Evolutionary conservation across 116 monocot genomes (phyloP), one percentile per base, ranked within the genome.

Genomic region (Trichopus zeylanicus): DNA sequence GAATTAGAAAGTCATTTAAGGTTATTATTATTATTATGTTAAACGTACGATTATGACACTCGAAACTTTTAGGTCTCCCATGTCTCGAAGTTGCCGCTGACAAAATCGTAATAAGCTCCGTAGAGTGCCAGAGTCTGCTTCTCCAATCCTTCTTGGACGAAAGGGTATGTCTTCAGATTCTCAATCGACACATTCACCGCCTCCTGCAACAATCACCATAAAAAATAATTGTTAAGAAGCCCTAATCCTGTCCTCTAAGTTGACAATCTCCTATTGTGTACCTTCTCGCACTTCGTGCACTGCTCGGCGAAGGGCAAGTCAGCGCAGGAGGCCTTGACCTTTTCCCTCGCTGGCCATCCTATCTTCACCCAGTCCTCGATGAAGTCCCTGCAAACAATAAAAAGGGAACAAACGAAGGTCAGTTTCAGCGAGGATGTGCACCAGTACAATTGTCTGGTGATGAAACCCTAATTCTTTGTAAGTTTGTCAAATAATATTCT

Each of bases 341-440:
- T 72, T 21, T 86, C 61, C 62, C 73, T 89, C 2, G 89, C 94
- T 3, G 83, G 71, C 51, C 38, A 32, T 25, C 80, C 59, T 29
- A 88, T 76, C 79, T 74, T 84, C 53, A 92, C 88, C 92, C 92
- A 92, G 46, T 85, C 88, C 69, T 92, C 84, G 11, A 92, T 88
- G 74, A 79, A 86, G 54, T 68, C 78, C 25, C 89, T 89, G 77
- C 28, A 24, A 33, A n/a, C 6, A 30, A 8, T 15, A 18, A 3
- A 42, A 42, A 16, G n/a, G n/a, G 18, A 42, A 11, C 42, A 42
- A n/a, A 3, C n/a, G 13, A 18, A 42, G n/a, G 12, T n/a, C 3
- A 42, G n/a, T 13, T 33, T n/a, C n/a, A n/a, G n/a, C n/a, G n/a
- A n/a, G n/a, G n/a, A n/a, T n/a, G n/a, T n/a, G n/a, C n/a, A n/a